phyloP scores from a whole-genome alignment of 768 basidiomycete genomes.

The Leccinum variicolor region DNA sequence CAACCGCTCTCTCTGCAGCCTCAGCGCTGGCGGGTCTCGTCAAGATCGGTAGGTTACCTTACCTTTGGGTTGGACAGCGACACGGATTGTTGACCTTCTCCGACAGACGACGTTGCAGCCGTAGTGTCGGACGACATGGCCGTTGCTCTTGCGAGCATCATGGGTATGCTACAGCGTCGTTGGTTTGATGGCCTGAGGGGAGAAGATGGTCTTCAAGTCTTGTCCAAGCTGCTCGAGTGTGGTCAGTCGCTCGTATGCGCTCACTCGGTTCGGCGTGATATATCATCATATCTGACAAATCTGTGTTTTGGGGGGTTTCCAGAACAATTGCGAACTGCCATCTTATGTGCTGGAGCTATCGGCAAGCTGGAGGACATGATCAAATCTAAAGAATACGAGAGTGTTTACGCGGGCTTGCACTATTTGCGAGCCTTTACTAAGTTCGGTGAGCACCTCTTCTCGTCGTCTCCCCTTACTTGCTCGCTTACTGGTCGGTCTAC shows the following conservation, averaged over 20 bases:
- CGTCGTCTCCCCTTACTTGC: background rate
- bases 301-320: background rate
- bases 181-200: slow-evolving; percentile 28
- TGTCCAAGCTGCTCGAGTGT: slow-evolving; percentile 18
- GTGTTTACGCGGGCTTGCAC: slow-evolving; percentile 18
- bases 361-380: slow-evolving; percentile 16
- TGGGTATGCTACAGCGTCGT: slow-evolving; percentile 22
- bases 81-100: background rate
- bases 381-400: slow-evolving; percentile 1
- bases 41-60: slow-evolving; percentile 17
- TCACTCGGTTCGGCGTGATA: background rate
- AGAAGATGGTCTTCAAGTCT: slow-evolving; percentile 24
- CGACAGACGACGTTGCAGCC: slow-evolving; percentile 14
- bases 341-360: slow-evolving; percentile 16
- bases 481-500: background rate
- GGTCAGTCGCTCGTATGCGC: slow-evolving; percentile 12
- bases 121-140: slow-evolving; percentile 3
- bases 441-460: slow-evolving; percentile 11
- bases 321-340: slow-evolving; percentile 15
- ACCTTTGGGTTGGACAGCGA: background rate
- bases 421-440: slow-evolving; percentile 20
- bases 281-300: background rate
- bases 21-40: slow-evolving; percentile 13
- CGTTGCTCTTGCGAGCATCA: slow-evolving; percentile 8
- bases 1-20: slow-evolving; percentile 18